Evolutionary conservation across 1,139 yeast species (phyloP).

Genomic region (Blastobotrys niveus): DNA sequence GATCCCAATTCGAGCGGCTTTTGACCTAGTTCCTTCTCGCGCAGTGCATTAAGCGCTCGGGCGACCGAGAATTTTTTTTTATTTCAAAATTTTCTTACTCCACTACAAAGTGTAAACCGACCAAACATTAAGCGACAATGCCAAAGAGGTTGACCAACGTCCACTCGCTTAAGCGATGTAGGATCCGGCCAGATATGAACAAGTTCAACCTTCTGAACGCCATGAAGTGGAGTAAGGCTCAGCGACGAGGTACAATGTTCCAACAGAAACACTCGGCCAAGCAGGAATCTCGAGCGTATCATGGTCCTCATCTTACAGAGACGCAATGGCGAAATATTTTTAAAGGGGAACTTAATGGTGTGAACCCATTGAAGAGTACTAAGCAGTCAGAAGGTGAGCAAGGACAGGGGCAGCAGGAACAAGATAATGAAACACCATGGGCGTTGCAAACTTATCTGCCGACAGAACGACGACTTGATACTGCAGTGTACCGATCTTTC

Average conservation of each 20-base stretch:
- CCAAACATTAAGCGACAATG: slow-evolving; percentile 14
- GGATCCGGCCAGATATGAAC: slow-evolving; percentile 88
- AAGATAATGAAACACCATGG: slow-evolving; percentile 60
- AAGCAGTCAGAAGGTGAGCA: slow-evolving; percentile 18
- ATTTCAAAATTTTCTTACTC: background rate
- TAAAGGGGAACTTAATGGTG: slow-evolving; percentile 71
- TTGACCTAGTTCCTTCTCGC: too few relatives aligned
- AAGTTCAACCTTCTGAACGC: slow-evolving; percentile 85
- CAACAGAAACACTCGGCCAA: slow-evolving; percentile 93
- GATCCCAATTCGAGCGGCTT: too few relatives aligned
- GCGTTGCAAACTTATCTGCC: slow-evolving; percentile 84
- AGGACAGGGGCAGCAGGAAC: too few relatives aligned
- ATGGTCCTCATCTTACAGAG: slow-evolving; percentile 91
- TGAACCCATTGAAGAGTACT: slow-evolving; percentile 50
- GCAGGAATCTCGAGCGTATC: slow-evolving; percentile 89
- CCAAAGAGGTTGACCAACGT: slow-evolving; percentile 25
- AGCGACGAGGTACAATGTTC: slow-evolving; percentile 63
- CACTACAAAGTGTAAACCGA: background rate
- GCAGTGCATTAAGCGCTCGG: too few relatives aligned
- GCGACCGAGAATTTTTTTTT: slow-evolving; percentile 1
- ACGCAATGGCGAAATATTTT: slow-evolving; percentile 70
- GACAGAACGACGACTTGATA: slow-evolving; percentile 81
- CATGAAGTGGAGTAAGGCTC: slow-evolving; percentile 40
- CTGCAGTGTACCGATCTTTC: slow-evolving; percentile 84
- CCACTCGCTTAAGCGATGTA: slow-evolving; percentile 32